Evolutionary conservation across 2,329 filamentous ascomycete species (phyloP).

Genomic region (Fusarium bulbicola): DNA sequence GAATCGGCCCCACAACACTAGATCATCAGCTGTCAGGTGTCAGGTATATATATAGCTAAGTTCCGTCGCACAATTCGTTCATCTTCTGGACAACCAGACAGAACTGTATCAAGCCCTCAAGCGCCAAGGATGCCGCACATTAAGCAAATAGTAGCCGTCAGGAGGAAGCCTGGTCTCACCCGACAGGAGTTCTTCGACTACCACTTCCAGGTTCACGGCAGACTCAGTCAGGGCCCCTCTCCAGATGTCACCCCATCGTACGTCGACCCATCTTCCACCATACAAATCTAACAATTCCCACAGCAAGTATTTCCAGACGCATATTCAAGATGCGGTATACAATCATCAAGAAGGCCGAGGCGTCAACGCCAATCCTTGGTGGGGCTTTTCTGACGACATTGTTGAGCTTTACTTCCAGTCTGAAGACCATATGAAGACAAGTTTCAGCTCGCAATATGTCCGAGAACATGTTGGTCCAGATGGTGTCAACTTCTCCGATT

Average conservation of each 20-base stretch:
- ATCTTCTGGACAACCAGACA: background rate
- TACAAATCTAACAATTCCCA: background rate
- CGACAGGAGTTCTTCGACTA: background rate
- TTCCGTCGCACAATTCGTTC: background rate
- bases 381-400: background rate
- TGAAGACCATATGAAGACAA: background rate
- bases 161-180: background rate
- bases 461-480: background rate
- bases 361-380: background rate
- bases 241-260: background rate
- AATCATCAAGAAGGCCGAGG: background rate
- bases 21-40: background rate
- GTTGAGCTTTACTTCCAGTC: background rate
- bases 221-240: background rate
- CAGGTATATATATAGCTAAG: background rate
- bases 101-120: background rate
- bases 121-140: background rate
- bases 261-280: background rate
- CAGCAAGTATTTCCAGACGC: background rate
- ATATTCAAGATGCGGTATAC: background rate
- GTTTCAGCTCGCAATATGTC: background rate
- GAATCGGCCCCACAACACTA: background rate
- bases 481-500: background rate
- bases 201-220: background rate
- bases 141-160: background rate